Percentiles rank a stretch among this genome's conserved stretches.
Evolutionary conservation across 805 yeast genomes (phyloP).

Genomic region (Metschnikowia cubensis): DNA sequence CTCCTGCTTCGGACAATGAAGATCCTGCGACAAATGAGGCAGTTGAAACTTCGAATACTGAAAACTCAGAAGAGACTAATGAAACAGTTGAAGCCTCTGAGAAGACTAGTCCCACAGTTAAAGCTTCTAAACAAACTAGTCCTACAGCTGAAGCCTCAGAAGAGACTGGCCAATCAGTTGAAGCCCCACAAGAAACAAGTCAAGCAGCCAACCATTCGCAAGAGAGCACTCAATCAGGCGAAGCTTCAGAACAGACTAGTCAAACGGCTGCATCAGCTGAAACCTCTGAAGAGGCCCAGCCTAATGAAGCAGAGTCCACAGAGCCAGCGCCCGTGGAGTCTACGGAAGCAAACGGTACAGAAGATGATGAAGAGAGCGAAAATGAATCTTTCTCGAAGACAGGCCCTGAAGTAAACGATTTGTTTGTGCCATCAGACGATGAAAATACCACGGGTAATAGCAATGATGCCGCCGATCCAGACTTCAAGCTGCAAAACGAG

Average conservation of each 20-base stretch:
- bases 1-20: neutral
- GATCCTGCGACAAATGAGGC: neutral
- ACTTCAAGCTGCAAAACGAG: constrained; percentile 8
- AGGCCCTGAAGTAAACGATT: constrained; percentile 6
- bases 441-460: constrained; percentile 12
- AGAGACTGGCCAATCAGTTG: neutral
- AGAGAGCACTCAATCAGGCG: neutral
- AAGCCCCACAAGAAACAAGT: neutral
- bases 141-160: neutral
- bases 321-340: neutral
- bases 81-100: neutral
- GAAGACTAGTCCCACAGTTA: neutral
- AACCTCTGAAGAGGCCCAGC: neutral
- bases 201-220: neutral
- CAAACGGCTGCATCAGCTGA: neutral
- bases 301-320: neutral
- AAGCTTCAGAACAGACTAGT: neutral
- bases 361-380: neutral
- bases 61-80: neutral
- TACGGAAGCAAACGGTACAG: neutral
- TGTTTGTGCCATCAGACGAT: constrained; percentile 14
- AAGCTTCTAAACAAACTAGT: neutral
- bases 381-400: neutral
- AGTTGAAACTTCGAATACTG: neutral
- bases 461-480: constrained; percentile 9